Evolutionary conservation across 495 filamentous ascomycete species (phyloP), one percentile per base, ranked within the genome.

Genomic region (Penicillium roqueforti): DNA sequence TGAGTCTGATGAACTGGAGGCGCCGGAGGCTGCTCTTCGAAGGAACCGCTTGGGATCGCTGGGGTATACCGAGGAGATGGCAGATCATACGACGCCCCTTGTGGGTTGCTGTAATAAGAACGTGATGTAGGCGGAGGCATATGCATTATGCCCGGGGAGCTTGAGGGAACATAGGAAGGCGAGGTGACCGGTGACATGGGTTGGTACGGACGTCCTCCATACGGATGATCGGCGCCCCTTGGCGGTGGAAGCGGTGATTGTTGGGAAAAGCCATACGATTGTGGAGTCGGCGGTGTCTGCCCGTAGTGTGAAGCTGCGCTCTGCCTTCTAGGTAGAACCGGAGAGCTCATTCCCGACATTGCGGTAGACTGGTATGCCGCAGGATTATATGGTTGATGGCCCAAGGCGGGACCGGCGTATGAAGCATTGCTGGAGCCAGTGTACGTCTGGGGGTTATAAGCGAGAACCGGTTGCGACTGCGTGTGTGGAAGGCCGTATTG

Each of bases 341-440:
- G 54, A 38, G 74, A 65, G 18, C 47, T 58, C 25, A 73, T 53
- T 18, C 60, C 53, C 1, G 62, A 47, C 6, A 67, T 57, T 22
- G 48, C 59, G 7, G 70, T 34, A 8, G 72, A 54, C 41, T 83
- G 80, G 55, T 86, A 90, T 20, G 83, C 80, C 16, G 87, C 85
- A 4, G 88, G 87, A 58, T 87, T 87, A 66, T 91, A 91, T 14
- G 84, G 83, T 61, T 84, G 84, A 60, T 83, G 79, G 42, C 60
- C 48, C 8, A 72, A 51, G 22, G 44, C 44, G 25, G 66, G 61
- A 39, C 50, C 68, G 47, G 61, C 52, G 34, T 58, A 55, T 34
- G 71, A 63, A 34, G 58, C 45, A 56, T 55, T 60, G 63, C 57
- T 50, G 56, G 68, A 62, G 66, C 73, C 25, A 64, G 79, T 60